Conservation (phyloP, 192 early-diverging fungal genomes). For the Coemansia furcata region DNA sequence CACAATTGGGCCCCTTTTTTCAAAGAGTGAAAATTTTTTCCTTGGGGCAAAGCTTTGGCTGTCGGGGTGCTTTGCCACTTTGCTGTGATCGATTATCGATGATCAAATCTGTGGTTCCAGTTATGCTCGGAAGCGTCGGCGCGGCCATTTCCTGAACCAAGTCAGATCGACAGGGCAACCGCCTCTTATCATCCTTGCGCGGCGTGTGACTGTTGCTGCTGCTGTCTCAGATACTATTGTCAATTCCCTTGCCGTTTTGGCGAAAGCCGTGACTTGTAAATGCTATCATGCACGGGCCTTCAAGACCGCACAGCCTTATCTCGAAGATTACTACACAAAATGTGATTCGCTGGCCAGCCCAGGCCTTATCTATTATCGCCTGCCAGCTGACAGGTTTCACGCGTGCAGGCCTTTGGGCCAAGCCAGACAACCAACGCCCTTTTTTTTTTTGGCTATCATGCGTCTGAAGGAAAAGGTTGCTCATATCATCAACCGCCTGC, state of each 20-base stretch:
- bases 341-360: not conserved
- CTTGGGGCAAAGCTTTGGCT: not conserved
- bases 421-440: not conserved
- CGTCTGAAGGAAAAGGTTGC: not conserved
- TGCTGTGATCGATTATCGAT: not conserved
- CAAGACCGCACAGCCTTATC: not conserved
- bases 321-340: not conserved
- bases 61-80: not conserved
- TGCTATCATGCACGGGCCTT: not conserved
- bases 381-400: conserved; percentile 1
- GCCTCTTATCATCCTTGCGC: not conserved
- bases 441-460: not conserved
- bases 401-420: not conserved
- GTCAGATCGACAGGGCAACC: not conserved
- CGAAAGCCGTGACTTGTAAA: no score
- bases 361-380: not conserved
- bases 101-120: not conserved
- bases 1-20: not conserved
- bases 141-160: not conserved
- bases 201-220: not conserved
- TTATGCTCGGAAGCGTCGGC: not conserved
- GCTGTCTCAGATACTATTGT: not conserved
- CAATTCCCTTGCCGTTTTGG: no score
- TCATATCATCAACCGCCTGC: not conserved
- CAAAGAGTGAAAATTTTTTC: not conserved